Conservation (phyloP, 2,329 filamentous ascomycete species). For the Blumeria hordei region DNA sequence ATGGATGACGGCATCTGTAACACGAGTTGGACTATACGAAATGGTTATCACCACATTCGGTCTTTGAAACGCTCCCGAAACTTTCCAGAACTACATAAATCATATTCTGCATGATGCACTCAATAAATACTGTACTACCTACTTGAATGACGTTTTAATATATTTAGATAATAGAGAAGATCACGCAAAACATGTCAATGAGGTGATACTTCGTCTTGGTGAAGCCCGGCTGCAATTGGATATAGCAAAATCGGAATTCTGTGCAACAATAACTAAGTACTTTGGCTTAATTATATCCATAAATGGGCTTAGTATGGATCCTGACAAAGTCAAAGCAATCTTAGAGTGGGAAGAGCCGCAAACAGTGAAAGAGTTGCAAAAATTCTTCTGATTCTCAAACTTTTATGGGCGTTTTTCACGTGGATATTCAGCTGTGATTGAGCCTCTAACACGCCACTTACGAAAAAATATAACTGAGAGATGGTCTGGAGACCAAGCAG, state of each 20-base stretch:
- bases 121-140: background rate
- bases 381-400: background rate
- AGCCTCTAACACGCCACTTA: background rate
- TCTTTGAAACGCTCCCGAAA: background rate
- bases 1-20: slow-evolving; percentile 6
- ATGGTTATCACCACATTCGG: background rate
- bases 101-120: slow-evolving; percentile 1
- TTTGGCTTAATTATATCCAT: background rate
- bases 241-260: slow-evolving; percentile 1
- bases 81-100: slow-evolving; percentile 2
- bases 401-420: background rate
- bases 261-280: background rate
- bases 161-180: background rate
- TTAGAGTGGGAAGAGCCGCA: background rate
- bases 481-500: background rate
- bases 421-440: background rate
- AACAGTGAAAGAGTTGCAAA: background rate
- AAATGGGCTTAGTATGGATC: background rate
- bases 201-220: slow-evolving; percentile 1
- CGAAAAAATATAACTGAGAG: background rate
- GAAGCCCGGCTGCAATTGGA: slow-evolving; percentile 1
- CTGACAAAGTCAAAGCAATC: background rate
- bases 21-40: background rate
- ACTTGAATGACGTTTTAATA: background rate
- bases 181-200: slow-evolving; percentile 1